Conservation (phyloP, 805 yeast genomes). For the Candida ipomoeae region DNA sequence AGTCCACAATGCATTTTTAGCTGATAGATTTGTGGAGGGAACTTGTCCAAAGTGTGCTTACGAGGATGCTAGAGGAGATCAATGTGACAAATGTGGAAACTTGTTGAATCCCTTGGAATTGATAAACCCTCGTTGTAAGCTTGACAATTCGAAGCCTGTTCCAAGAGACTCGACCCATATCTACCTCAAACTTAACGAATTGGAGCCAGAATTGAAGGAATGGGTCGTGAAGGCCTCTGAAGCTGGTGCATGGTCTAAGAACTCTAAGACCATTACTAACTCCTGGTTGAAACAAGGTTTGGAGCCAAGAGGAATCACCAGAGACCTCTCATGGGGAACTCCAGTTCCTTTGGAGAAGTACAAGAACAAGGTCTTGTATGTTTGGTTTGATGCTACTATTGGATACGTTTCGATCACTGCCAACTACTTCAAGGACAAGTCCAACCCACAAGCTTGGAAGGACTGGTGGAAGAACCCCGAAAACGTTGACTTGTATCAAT, state of each 20-base stretch:
- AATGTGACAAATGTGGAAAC: conserved; percentile 94
- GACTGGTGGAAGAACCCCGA: conserved; percentile 96
- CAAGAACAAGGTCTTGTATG: conserved; percentile 88
- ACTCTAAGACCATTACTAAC: conserved; percentile 81
- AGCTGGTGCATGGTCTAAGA: conserved; percentile 87
- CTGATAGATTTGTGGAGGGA: conserved; percentile 97
- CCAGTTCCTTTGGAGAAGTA: conserved; percentile 90
- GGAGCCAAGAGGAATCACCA: conserved; percentile 90
- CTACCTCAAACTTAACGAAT: conserved; percentile 75
- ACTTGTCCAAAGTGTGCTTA: conserved; percentile 92
- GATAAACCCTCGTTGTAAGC: conserved; percentile 91
- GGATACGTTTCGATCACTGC: conserved; percentile 97
- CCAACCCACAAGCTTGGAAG: conserved; percentile 57
- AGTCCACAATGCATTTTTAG: conserved; percentile 83
- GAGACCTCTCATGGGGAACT: conserved; percentile 98
- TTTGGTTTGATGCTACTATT: conserved; percentile 98
- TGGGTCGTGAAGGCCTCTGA: conserved; percentile 71
- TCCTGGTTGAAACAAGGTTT: conserved; percentile 95
- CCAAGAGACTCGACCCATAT: conserved; percentile 81
- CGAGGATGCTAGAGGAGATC: conserved; percentile 98
- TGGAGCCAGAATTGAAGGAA: conserved; percentile 66
- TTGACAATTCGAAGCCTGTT: conserved; percentile 79
- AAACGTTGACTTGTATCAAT: conserved; percentile 82
- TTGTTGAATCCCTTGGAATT: conserved; percentile 89
- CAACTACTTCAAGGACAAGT: conserved; percentile 58